A percentile compares a stretch with the other conserved stretches of the same genome.
These are phyloP conservation scores for Apostasia ramifera DNA, from an alignment of 106 monocot genomes.

Conservation along the genomic window DNA sequence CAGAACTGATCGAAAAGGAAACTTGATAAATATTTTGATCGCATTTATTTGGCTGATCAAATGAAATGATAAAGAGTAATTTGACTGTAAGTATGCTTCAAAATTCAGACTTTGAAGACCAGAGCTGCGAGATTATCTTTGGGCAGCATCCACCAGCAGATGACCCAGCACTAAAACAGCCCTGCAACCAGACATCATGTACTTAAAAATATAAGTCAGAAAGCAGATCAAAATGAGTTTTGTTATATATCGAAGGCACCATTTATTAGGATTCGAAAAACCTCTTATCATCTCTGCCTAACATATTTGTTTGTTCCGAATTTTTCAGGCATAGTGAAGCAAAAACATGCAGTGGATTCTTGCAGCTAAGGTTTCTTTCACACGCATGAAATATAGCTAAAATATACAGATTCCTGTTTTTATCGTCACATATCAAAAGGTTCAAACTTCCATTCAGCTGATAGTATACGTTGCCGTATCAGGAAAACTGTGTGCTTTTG, in stretches of 20 bases:
- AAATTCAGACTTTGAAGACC: slow-evolving; percentile 80
- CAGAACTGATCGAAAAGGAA: not conserved
- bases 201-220: slow-evolving; percentile 1
- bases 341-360: slow-evolving; percentile 25
- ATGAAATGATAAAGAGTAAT: not conserved
- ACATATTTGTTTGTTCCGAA: not conserved
- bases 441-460: too few relatives aligned
- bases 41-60: not conserved
- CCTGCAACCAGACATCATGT: slow-evolving; percentile 56
- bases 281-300: not conserved
- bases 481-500: too few relatives aligned
- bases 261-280: not conserved
- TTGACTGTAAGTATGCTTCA: not conserved
- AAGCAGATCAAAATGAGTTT: not conserved
- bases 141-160: slow-evolving; percentile 71
- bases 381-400: too few relatives aligned
- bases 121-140: slow-evolving; percentile 88
- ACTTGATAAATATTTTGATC: not conserved
- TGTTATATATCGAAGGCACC: too few relatives aligned
- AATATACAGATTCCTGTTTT: too few relatives aligned
- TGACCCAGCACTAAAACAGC: slow-evolving; percentile 75
- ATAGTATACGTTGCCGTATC: too few relatives aligned
- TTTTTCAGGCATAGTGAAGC: slow-evolving; percentile 39
- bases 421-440: too few relatives aligned
- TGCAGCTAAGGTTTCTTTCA: slow-evolving; percentile 11